These are phyloP conservation scores for Xylaria sp. DNA, from an alignment of 2,329 filamentous ascomycete species.

Conservation along the genomic window DNA sequence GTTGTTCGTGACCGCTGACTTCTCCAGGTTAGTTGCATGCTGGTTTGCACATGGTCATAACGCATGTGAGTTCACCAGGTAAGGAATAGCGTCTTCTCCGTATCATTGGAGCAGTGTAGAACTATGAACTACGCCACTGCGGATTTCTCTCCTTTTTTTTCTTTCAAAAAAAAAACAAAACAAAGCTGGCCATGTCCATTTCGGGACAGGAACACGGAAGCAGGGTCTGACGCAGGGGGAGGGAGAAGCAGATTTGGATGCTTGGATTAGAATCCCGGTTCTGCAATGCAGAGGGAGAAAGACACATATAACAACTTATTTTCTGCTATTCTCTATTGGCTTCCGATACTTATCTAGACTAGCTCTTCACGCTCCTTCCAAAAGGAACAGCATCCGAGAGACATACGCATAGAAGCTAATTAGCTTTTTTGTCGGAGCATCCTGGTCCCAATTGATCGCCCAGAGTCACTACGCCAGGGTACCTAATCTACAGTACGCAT, in stretches of 20 bases:
- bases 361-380: constrained; percentile 2
- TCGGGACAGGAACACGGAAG: not conserved
- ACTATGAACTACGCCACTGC: not conserved
- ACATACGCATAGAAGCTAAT: constrained; percentile 13
- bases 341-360: no score
- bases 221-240: constrained; percentile 16
- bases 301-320: not conserved
- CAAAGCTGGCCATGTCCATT: constrained; percentile 17
- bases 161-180: no score
- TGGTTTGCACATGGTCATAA: constrained; percentile 13
- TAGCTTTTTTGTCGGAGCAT: not conserved
- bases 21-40: not conserved
- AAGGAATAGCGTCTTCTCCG: not conserved
- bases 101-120: not conserved
- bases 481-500: no score
- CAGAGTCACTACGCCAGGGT: constrained; percentile 1
- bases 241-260: not conserved
- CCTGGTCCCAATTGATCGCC: constrained; percentile 3
- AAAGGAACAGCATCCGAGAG: constrained; percentile 20
- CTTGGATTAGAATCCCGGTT: constrained; percentile 1
- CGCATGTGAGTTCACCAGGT: not conserved
- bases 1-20: not conserved
- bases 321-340: not conserved
- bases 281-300: not conserved
- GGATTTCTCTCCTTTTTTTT: not conserved